These are phyloP conservation scores for Hypoxylon sp. DNA, from an alignment of 2,329 filamentous ascomycete genomes.

Conservation along the genomic window DNA sequence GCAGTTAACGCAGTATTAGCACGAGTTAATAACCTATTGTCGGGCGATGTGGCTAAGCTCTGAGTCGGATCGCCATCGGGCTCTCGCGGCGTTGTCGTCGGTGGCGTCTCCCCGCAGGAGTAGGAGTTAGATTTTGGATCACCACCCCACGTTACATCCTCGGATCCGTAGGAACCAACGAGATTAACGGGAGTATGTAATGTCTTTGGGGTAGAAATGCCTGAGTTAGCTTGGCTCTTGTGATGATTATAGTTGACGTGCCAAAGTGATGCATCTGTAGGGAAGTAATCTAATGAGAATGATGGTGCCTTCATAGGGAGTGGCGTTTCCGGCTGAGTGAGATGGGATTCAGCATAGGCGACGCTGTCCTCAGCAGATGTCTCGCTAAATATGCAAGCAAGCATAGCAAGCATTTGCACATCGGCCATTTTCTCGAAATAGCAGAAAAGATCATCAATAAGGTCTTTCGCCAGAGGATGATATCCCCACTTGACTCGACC, in stretches of 20 bases:
- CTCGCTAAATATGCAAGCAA: constrained; percentile 78
- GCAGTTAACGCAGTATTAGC: constrained; percentile 70
- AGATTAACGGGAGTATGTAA: constrained; percentile 69
- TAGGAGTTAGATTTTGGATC: constrained; percentile 71
- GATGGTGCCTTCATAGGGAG: constrained; percentile 76
- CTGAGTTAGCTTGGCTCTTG: constrained; percentile 69
- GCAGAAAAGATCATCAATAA: constrained; percentile 74
- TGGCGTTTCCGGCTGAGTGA: constrained; percentile 73
- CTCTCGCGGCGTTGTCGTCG: constrained; percentile 64
- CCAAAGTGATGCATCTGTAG: constrained; percentile 70
- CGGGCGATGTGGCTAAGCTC: constrained; percentile 73
- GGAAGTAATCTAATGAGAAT: constrained; percentile 77
- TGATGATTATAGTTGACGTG: constrained; percentile 59
- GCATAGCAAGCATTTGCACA: constrained; percentile 79
- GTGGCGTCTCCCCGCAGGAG: constrained; percentile 74
- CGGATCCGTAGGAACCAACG: constrained; percentile 70
- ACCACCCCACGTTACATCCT: constrained; percentile 67
- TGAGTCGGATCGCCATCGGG: constrained; percentile 65
- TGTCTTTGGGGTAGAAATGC: constrained; percentile 70
- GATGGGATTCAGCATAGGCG: constrained; percentile 70
- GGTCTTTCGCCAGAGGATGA: constrained; percentile 74
- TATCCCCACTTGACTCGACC: constrained; percentile 78
- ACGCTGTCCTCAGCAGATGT: constrained; percentile 69
- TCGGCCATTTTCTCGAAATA: constrained; percentile 75
- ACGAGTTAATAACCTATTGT: constrained; percentile 67